A percentile compares a stretch with the other conserved stretches of the same genome.
phyloP scores from a whole-genome alignment of 257 asterid species.

The Henckelia pumila region DNA sequence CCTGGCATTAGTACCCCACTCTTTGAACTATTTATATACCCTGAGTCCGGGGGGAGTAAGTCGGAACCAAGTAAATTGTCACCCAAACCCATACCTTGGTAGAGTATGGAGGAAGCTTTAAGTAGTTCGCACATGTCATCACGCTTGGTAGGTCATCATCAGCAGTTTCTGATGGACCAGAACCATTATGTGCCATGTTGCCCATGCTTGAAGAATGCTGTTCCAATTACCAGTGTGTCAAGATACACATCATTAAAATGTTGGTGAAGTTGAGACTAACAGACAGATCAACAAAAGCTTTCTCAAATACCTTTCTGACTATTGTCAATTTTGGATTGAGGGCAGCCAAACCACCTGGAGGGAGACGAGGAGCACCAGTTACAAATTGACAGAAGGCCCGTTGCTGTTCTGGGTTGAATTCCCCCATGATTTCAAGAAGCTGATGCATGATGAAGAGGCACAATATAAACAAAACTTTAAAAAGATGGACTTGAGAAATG shows the following conservation, averaged over 20 bases:
- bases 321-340: constrained; percentile 94
- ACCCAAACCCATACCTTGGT: constrained; percentile 57
- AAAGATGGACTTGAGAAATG: neutral
- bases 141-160: constrained; percentile 98
- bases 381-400: constrained; percentile 97
- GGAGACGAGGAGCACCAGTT: constrained; percentile 99
- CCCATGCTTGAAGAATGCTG: constrained; percentile 79
- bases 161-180: constrained; percentile 72
- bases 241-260: neutral
- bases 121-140: constrained; percentile 98
- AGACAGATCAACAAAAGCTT: constrained; percentile 2
- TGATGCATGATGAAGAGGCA: constrained; percentile 26
- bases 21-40: neutral
- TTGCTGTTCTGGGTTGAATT: constrained; percentile 89
- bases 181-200: constrained; percentile 48
- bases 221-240: constrained; percentile 8
- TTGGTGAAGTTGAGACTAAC: neutral
- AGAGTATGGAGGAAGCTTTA: constrained; percentile 98
- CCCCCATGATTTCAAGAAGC: constrained; percentile 98
- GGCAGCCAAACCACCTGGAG: constrained; percentile 94
- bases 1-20: neutral
- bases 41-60: neutral
- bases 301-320: constrained; percentile 76
- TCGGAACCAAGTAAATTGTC: neutral
- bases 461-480: neutral